Conservation (phyloP, 2,329 filamentous ascomycete genomes). For the Aspergillus versicolor region DNA sequence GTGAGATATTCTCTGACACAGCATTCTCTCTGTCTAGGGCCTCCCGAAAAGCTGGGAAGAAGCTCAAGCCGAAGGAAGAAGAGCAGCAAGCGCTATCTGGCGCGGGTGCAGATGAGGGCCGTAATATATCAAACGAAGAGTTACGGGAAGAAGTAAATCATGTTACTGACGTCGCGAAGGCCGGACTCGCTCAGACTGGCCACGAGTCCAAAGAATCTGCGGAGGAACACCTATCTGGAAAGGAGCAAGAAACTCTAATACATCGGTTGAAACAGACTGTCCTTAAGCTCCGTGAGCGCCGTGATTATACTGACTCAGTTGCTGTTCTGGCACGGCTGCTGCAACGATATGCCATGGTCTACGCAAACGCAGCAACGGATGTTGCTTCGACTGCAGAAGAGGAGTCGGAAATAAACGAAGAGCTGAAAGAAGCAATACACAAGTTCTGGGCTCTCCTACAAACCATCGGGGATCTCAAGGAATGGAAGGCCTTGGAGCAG, state of each 20-base stretch:
- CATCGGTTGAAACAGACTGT: slow-evolving; percentile 76
- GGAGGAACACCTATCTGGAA: slow-evolving; percentile 69
- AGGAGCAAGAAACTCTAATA: slow-evolving; percentile 71
- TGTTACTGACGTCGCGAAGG: slow-evolving; percentile 45
- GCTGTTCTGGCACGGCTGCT: slow-evolving; percentile 74
- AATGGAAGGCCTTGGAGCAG: slow-evolving; percentile 74
- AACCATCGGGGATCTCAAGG: slow-evolving; percentile 70
- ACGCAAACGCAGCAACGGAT: slow-evolving; percentile 70
- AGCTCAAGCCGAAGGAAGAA: slow-evolving; percentile 66
- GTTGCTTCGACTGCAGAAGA: slow-evolving; percentile 66
- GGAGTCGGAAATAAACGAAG: slow-evolving; percentile 70
- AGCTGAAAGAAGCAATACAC: slow-evolving; percentile 70
- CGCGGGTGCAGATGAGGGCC: slow-evolving; percentile 44
- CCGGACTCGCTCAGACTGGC: slow-evolving; percentile 39
- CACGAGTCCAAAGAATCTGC: slow-evolving; percentile 67
- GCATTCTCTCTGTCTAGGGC: slow-evolving; percentile 75
- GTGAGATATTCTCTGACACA: slow-evolving; percentile 84
- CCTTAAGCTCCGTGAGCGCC: slow-evolving; percentile 68
- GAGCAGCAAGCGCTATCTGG: slow-evolving; percentile 56
- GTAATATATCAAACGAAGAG: slow-evolving; percentile 60
- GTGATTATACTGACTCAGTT: slow-evolving; percentile 83
- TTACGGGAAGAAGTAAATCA: slow-evolving; percentile 58
- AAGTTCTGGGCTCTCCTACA: slow-evolving; percentile 80
- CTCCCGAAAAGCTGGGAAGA: slow-evolving; percentile 70
- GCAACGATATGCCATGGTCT: slow-evolving; percentile 73